Evolutionary conservation across 495 filamentous ascomycete species (phyloP), one percentile per base, ranked within the genome.

Genomic region (Niebla homalea): DNA sequence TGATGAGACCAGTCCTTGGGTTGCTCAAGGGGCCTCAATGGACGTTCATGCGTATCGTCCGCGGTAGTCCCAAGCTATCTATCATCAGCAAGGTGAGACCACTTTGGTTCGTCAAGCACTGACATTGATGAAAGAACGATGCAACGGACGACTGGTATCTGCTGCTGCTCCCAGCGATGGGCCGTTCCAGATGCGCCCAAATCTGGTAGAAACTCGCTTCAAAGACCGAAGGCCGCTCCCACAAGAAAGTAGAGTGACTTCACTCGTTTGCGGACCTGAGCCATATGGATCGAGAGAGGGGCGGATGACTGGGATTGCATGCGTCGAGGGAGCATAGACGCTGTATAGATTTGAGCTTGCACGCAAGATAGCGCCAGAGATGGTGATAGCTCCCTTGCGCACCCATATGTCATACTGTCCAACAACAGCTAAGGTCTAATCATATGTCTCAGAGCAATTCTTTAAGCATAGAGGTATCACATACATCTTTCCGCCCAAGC

Each of bases 361-460:
- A 32, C 69, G 68, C 7, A 93, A 52, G 18, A 73, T 77, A 0
- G 84, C 80, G 4, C 87, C 87, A 56, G 75, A 70, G 18, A 84
- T 51, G 53, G 76, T 76, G 21, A 89, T 66, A 36, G 80, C 74
- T 22, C 81, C 79, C 46, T 78, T 71, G 39, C 70, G 71, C 3
- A 90, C 74, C 63, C 74, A 77, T 19, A 94, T 52, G 45, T 85
- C 83, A 66, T 82, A 94, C 52, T 80, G 79, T 4, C 87, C 87
- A 3, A 89, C 59, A 21, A 87, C 61, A 10, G 81, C 75, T 26
- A 89, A 57, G 19, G 76, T 81, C 80, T 88, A 50, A 38, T 32
- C 36, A 42, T 49, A 41, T 15, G 56, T 42, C 16, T 53, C 36
- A 51, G 39, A 36, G 19, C 49, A 48, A 7, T 20, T 32, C 5